Evolutionary conservation across 2,329 filamentous ascomycete genomes (phyloP), one percentile per base, ranked within the genome.

Genomic region (Nemania bipapillata): DNA sequence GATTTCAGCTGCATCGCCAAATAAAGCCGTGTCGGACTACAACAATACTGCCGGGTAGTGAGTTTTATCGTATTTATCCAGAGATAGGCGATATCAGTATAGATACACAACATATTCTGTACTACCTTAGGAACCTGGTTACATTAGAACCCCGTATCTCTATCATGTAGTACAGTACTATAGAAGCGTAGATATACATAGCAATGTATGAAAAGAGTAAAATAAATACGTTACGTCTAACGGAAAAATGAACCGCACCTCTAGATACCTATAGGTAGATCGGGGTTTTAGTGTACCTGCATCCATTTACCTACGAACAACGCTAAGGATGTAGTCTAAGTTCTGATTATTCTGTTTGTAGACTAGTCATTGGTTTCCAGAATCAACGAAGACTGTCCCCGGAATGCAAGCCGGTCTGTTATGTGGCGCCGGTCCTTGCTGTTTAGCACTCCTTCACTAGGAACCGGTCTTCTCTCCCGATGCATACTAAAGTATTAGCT

Each of bases 31-130:
- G 45, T 32, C 47, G 49, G 54, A 12, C 54, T 40, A n/a, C n/a
- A n/a, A n/a, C n/a, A n/a, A n/a, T n/a, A 54, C 55, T 66, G 55
- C 59, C 55, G 60, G 42, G 20, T 58, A 35, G 17, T 37, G 28
- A 32, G 24, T 63, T 59, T 63, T 24, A 45, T 40, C 49, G 55
- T 58, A 66, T 69, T 69, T 69, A 69, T 63, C 67, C 67, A 56
- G 40, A 58, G 55, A 30, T 30, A 22, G 12, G 40, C 50, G 45
- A 49, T 12, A 49, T 49, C 45, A 49, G 22, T 7, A 26, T n/a
- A 45, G 15, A n/a, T 45, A 45, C 30, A n/a, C n/a, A n/a, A n/a
- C n/a, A n/a, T n/a, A n/a, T n/a, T n/a, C n/a, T n/a, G n/a, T n/a
- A n/a, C n/a, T n/a, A n/a, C n/a, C n/a, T n/a, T n/a, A n/a, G n/a